These are phyloP conservation scores for Phytophthora pisi DNA, from an alignment of 352 stramenopile species.

Conservation along the genomic window DNA sequence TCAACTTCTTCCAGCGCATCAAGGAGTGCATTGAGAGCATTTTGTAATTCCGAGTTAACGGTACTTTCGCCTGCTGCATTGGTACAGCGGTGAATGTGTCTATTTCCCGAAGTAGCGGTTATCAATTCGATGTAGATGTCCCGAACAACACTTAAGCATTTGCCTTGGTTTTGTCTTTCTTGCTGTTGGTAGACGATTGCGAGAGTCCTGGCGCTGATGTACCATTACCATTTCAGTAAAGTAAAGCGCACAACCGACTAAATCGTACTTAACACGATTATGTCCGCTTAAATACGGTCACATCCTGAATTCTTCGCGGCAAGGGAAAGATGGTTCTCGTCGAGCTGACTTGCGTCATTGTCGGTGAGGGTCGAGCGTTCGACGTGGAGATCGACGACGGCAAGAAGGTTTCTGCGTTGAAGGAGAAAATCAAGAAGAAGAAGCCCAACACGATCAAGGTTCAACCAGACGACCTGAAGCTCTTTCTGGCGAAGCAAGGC, in stretches of 20 bases:
- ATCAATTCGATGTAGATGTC: conserved; percentile 19
- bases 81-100: neutral
- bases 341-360: neutral
- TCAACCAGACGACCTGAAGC: neutral
- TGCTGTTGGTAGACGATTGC: conserved; percentile 54
- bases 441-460: neutral
- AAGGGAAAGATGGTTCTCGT: too few relatives aligned
- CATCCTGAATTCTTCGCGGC: too few relatives aligned
- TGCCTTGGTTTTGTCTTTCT: conserved; percentile 70
- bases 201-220: conserved; percentile 80
- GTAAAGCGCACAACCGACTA: too few relatives aligned
- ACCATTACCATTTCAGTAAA: conserved; percentile 35
- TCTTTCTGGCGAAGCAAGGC: conserved; percentile 1
- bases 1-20: conserved; percentile 70
- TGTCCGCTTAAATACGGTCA: too few relatives aligned
- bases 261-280: too few relatives aligned
- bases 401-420: neutral
- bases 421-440: neutral
- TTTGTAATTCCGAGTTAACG: conserved; percentile 26
- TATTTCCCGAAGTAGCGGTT: too few relatives aligned
- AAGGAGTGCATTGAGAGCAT: conserved; percentile 69
- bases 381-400: neutral
- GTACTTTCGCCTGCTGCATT: neutral
- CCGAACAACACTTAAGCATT: conserved; percentile 81
- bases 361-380: neutral